Conservation (phyloP, 805 yeast species). For the Saturnispora quitensis region DNA sequence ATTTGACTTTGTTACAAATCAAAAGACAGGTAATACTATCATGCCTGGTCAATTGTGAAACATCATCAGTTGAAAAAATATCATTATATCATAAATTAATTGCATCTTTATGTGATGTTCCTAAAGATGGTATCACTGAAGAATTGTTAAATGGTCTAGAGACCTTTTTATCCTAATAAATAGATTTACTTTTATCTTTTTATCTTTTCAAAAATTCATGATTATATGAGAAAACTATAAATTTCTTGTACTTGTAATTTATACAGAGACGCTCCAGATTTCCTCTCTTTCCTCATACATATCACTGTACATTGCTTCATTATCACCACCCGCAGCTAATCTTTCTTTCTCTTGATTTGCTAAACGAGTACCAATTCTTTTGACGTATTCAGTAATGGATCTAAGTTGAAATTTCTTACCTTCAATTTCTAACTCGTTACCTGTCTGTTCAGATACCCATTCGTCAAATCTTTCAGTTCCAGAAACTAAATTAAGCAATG, state of each 20-base stretch:
- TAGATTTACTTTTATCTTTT: neutral
- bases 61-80: conserved; percentile 33
- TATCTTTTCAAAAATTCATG: neutral
- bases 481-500: conserved; percentile 62
- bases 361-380: conserved; percentile 80
- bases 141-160: conserved; percentile 76
- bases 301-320: conserved; percentile 75
- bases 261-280: conserved; percentile 48
- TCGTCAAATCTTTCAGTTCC: conserved; percentile 38
- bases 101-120: conserved; percentile 66
- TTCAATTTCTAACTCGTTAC: conserved; percentile 33
- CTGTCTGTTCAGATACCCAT: conserved; percentile 49
- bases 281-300: conserved; percentile 79
- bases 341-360: conserved; percentile 84
- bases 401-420: conserved; percentile 49
- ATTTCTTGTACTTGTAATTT: neutral
- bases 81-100: conserved; percentile 56
- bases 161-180: conserved; percentile 13
- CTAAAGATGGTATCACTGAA: conserved; percentile 67
- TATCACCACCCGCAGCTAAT: conserved; percentile 84
- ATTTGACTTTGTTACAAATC: conserved; percentile 33
- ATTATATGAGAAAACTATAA: neutral
- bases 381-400: conserved; percentile 80
- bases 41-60: conserved; percentile 4
- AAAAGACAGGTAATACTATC: conserved; percentile 6